Conservation (phyloP, 441 rosid genomes). For the Capsella rubella region DNA sequence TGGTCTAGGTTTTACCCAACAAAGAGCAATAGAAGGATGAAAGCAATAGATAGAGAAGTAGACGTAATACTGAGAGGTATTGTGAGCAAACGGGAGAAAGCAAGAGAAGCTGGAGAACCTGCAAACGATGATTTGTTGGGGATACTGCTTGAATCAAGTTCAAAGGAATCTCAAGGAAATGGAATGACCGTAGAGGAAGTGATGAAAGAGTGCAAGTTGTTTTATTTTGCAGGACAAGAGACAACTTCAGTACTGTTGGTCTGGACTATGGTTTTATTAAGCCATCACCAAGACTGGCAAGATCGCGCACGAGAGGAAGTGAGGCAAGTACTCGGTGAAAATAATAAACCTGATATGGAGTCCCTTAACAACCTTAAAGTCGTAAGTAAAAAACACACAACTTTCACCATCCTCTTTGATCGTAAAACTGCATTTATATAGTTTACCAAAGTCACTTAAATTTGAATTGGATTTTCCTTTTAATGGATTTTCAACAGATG, state of each 20-base stretch:
- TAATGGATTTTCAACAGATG: constrained; percentile 30
- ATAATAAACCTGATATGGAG: constrained; percentile 43
- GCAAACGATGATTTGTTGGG: constrained; percentile 51
- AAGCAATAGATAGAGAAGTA: constrained; percentile 46
- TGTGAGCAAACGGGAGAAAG: constrained; percentile 44
- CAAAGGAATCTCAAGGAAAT: constrained; percentile 37
- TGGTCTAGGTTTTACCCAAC: constrained; percentile 50
- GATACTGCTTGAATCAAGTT: constrained; percentile 50
- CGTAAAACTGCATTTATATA: neutral
- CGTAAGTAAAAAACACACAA: constrained; percentile 39
- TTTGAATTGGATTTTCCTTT: neutral
- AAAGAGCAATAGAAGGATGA: constrained; percentile 46
- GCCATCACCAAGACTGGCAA: constrained; percentile 54
- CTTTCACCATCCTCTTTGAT: neutral
- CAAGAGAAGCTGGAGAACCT: constrained; percentile 46
- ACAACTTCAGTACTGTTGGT: constrained; percentile 50
- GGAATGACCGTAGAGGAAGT: constrained; percentile 56
- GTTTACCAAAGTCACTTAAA: neutral
- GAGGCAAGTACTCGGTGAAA: constrained; percentile 40
- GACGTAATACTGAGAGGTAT: constrained; percentile 38
- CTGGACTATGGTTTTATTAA: constrained; percentile 53
- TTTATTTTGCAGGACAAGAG: constrained; percentile 60
- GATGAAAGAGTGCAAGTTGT: constrained; percentile 56
- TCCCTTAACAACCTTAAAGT: constrained; percentile 49
- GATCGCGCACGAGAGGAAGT: constrained; percentile 56